A percentile compares a stretch with the other conserved stretches of the same genome.
phyloP scores from a whole-genome alignment of 441 rosid species.

The Manihot esculenta region DNA sequence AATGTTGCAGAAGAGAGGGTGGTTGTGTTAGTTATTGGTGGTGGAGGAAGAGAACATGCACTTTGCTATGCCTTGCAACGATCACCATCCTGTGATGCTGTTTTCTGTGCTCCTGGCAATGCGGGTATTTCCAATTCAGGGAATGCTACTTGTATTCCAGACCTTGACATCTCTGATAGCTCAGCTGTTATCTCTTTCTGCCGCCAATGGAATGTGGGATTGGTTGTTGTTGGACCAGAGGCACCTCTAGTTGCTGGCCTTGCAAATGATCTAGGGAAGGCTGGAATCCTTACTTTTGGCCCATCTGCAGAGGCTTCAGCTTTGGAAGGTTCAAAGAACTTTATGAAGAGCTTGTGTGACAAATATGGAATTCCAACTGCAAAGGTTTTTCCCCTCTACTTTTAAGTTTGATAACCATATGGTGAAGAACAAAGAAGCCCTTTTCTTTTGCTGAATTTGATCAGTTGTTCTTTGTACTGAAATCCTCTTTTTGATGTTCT shows the following conservation, averaged over 20 bases:
- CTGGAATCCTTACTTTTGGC: constrained; percentile 76
- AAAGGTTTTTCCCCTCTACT: constrained; percentile 45
- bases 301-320: constrained; percentile 95
- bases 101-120: constrained; percentile 92
- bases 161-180: constrained; percentile 63
- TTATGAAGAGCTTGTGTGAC: constrained; percentile 87
- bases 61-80: constrained; percentile 79
- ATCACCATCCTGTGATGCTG: constrained; percentile 66
- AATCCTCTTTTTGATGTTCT: constrained; percentile 5
- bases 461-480: neutral
- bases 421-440: neutral
- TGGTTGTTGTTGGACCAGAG: constrained; percentile 94
- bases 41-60: constrained; percentile 96
- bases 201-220: constrained; percentile 53
- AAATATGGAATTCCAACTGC: constrained; percentile 88
- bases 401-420: neutral
- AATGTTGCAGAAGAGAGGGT: constrained; percentile 54
- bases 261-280: constrained; percentile 60
- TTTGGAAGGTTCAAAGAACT: constrained; percentile 91
- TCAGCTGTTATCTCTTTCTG: constrained; percentile 68
- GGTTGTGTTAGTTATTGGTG: constrained; percentile 83
- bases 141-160: constrained; percentile 72
- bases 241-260: constrained; percentile 89
- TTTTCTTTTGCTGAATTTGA: neutral
- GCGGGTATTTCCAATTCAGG: constrained; percentile 79